Conservation (phyloP, 768 basidiomycete genomes). For the Lactarius evosmus region DNA sequence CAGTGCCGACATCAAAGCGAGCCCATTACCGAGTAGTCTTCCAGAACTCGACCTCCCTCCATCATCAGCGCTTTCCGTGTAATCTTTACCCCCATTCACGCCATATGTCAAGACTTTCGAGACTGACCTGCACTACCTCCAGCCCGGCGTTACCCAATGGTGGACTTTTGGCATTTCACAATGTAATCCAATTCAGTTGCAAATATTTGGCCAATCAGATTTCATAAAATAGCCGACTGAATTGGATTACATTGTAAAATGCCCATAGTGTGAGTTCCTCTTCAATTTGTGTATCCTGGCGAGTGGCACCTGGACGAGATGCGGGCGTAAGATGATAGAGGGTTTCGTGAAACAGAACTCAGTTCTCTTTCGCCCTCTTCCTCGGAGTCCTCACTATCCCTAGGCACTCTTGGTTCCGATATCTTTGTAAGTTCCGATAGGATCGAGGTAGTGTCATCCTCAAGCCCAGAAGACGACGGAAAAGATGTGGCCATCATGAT, state of each 20-base stretch:
- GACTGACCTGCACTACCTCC: too few species aligned
- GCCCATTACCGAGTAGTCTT: conserved; percentile 60
- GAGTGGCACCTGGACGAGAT: background rate
- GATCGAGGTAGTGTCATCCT: background rate
- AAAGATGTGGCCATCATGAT: background rate
- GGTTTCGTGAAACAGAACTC: background rate
- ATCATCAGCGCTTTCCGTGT: too few species aligned
- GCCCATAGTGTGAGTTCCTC: too few species aligned
- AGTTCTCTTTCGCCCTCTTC: background rate
- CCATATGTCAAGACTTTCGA: conserved; percentile 63
- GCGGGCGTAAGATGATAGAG: background rate
- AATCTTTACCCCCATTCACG: conserved; percentile 44
- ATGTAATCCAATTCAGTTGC: too few species aligned
- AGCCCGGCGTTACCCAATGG: too few species aligned
- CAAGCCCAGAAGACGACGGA: background rate
- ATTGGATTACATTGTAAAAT: too few species aligned
- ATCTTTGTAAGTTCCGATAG: background rate
- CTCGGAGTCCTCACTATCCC: background rate
- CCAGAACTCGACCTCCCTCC: too few species aligned
- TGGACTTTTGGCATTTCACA: too few species aligned
- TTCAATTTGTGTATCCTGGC: background rate
- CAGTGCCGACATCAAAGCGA: conserved; percentile 31
- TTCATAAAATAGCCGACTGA: too few species aligned
- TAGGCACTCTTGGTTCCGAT: background rate
- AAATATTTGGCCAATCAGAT: too few species aligned